These are phyloP conservation scores for Diplodia seriata DNA, from an alignment of 2,329 filamentous ascomycete genomes.

Conservation along the genomic window DNA sequence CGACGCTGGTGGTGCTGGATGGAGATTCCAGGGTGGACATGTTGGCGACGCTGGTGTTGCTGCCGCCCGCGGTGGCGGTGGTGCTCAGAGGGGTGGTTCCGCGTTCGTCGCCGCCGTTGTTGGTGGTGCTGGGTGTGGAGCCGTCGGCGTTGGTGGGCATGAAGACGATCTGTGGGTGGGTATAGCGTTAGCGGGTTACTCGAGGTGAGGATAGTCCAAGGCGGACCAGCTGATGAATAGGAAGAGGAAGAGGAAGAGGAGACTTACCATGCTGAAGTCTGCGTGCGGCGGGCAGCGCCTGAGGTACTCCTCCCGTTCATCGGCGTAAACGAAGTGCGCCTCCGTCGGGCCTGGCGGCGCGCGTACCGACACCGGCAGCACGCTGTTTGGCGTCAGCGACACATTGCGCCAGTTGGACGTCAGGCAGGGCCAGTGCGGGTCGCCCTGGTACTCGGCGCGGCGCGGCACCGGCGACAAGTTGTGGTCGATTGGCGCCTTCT, in stretches of 20 bases:
- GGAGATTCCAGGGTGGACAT: not conserved
- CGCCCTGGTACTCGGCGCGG: not conserved
- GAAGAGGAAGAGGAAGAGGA: not conserved
- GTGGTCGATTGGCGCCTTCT: not conserved
- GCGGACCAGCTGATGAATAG: too few species aligned
- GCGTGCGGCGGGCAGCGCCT: not conserved
- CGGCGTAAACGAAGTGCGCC: constrained; percentile 3
- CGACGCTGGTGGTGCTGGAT: not conserved
- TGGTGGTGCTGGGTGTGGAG: not conserved
- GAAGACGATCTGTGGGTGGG: constrained; percentile 4
- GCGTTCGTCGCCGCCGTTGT: not conserved
- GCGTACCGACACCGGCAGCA: not conserved
- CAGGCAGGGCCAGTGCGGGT: not conserved
- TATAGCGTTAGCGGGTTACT: not conserved
- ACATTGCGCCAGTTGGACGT: not conserved
- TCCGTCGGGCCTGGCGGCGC: constrained; percentile 2
- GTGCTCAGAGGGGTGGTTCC: too few species aligned
- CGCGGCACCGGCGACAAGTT: not conserved
- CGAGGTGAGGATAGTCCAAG: not conserved
- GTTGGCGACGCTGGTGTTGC: too few species aligned
- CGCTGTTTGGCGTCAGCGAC: not conserved
- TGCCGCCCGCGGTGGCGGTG: too few species aligned
- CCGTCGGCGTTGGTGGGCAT: not conserved
- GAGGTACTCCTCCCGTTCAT: constrained; percentile 11
- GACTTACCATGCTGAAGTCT: constrained; percentile 2